phyloP scores from a whole-genome alignment of 768 basidiomycete genomes.

The Auricularia cornea region DNA sequence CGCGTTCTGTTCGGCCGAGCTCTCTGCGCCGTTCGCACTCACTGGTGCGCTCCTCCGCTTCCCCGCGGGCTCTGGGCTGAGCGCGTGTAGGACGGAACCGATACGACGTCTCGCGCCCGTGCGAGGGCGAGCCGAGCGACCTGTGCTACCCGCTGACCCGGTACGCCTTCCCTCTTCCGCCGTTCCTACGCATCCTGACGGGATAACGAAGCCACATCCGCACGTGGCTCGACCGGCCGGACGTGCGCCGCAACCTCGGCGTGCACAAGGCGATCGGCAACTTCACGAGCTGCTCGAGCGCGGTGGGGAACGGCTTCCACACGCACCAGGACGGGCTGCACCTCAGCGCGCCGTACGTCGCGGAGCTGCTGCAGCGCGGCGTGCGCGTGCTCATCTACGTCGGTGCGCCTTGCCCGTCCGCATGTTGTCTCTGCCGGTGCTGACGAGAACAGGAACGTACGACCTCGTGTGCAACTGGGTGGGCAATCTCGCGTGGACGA shows the following conservation, averaged over 20 bases:
- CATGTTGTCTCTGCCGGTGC: neutral
- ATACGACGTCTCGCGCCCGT: conserved; percentile 62
- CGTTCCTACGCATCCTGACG: neutral
- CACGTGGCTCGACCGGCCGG: neutral
- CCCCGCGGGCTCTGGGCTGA: conserved; percentile 6
- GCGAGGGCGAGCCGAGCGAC: conserved; percentile 40
- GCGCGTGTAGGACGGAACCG: conserved; percentile 36
- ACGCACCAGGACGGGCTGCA: conserved; percentile 32
- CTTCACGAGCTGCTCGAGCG: conserved; percentile 33
- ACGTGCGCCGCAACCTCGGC: conserved; percentile 34
- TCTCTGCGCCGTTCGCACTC: conserved; percentile 29
- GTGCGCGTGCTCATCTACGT: conserved; percentile 1
- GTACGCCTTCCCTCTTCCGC: conserved; percentile 18
- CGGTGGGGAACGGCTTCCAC: conserved; percentile 43
- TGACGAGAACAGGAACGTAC: neutral
- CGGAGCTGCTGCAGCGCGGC: neutral
- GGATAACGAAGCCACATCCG: conserved; percentile 1
- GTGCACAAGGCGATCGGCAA: conserved; percentile 44
- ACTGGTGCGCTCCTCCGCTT: conserved; percentile 13
- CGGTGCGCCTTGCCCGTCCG: neutral
- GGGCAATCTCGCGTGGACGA: conserved; percentile 41
- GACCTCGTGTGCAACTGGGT: conserved; percentile 27
- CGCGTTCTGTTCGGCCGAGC: conserved; percentile 32
- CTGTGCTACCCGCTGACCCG: conserved; percentile 55
- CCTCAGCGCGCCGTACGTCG: neutral